Conservation (phyloP, 2,329 filamentous ascomycete genomes). For the Cercospora zeae-maydis region DNA sequence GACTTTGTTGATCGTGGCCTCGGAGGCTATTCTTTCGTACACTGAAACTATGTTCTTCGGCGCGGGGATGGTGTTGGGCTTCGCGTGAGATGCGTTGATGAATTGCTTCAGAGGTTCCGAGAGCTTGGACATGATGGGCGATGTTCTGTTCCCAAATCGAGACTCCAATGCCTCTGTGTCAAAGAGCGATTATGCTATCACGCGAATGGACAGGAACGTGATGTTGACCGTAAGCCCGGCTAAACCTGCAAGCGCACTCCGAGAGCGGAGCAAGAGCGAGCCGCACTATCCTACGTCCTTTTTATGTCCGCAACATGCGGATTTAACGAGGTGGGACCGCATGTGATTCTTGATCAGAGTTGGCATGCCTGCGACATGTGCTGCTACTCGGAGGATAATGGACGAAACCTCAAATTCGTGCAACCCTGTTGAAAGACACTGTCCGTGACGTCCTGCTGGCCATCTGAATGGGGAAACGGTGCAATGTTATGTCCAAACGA, state of each 20-base stretch:
- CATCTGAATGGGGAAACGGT: too few relatives aligned
- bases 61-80: constrained; percentile 62
- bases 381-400: not conserved
- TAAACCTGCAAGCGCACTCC: not conserved
- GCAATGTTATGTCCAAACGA: too few relatives aligned
- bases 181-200: not conserved
- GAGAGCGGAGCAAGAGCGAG: not conserved
- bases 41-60: constrained; percentile 61
- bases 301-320: not conserved
- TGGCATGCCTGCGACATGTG: not conserved
- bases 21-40: constrained; percentile 61
- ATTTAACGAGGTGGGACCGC: not conserved
- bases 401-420: not conserved
- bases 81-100: constrained; percentile 66
- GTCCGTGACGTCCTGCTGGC: too few relatives aligned
- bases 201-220: not conserved
- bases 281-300: not conserved
- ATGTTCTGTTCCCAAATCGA: not conserved
- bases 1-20: constrained; percentile 60
- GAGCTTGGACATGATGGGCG: constrained; percentile 63
- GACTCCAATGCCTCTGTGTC: not conserved
- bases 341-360: not conserved
- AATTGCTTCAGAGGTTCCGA: constrained; percentile 68
- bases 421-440: too few relatives aligned
- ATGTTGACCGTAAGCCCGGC: not conserved